phyloP scores from a whole-genome alignment of 495 filamentous ascomycete genomes.

The Astrocystis sublimbata region DNA sequence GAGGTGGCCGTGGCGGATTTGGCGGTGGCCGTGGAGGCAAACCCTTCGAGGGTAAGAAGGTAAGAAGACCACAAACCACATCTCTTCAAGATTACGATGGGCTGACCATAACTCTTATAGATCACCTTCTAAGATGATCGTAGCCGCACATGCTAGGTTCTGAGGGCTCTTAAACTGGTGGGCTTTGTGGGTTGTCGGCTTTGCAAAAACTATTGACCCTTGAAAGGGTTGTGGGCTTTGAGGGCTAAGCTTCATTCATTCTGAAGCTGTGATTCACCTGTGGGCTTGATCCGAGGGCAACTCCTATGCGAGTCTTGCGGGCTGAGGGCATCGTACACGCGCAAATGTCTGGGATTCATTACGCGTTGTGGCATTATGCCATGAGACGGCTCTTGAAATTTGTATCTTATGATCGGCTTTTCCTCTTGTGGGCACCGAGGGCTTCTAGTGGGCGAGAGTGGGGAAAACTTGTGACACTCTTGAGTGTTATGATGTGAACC shows the following conservation, averaged over 20 bases:
- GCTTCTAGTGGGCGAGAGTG: conserved; percentile 44
- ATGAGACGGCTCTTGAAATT: conserved; percentile 6
- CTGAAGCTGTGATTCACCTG: conserved; percentile 50
- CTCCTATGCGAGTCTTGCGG: conserved; percentile 42
- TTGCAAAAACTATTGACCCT: conserved; percentile 41
- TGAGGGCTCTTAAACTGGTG: conserved; percentile 47
- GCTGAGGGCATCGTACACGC: conserved; percentile 30
- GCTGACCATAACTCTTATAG: conserved; percentile 8
- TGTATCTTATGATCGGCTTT: conserved; percentile 32
- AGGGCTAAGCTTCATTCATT: conserved; percentile 45
- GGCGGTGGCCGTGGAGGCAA: conserved; percentile 35
- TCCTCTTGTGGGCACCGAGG: conserved; percentile 48
- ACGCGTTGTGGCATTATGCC: conserved; percentile 1
- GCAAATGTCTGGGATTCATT: conserved; percentile 21
- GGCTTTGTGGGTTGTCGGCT: conserved; percentile 55
- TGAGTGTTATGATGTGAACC: conserved; percentile 44
- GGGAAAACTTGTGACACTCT: conserved; percentile 46
- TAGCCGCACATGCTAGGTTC: conserved; percentile 41
- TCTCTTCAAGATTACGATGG: background rate
- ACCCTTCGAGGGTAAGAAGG: conserved; percentile 85
- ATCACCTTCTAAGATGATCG: conserved; percentile 72
- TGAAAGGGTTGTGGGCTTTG: conserved; percentile 49
- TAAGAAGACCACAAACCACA: conserved; percentile 5
- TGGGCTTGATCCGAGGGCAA: conserved; percentile 48
- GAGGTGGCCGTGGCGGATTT: conserved; percentile 45